Conservation (phyloP, 805 yeast species). For the Barnettozyma wickerhamii region DNA sequence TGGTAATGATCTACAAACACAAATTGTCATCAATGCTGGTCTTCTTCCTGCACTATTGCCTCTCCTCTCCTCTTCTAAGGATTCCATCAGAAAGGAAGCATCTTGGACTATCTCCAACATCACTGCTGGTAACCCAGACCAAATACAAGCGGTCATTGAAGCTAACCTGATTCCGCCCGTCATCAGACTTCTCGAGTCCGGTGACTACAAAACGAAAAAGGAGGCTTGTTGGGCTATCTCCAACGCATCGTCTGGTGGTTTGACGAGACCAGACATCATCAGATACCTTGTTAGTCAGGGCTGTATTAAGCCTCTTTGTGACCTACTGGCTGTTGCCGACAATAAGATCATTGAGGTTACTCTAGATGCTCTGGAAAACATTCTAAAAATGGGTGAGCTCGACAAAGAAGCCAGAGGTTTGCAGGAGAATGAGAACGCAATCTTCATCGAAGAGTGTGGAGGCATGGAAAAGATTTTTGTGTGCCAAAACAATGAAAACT, state of each 20-base stretch:
- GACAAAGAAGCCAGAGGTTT: conserved; percentile 76
- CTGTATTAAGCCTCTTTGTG: conserved; percentile 96
- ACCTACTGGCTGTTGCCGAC: conserved; percentile 82
- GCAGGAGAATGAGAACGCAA: conserved; percentile 77
- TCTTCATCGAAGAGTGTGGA: conserved; percentile 95
- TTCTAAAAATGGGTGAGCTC: conserved; percentile 89
- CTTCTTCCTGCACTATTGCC: conserved; percentile 82
- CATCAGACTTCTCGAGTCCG: conserved; percentile 71
- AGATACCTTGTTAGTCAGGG: conserved; percentile 92
- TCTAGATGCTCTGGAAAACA: conserved; percentile 90
- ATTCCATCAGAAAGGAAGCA: conserved; percentile 92
- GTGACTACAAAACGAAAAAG: conserved; percentile 93
- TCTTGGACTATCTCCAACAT: conserved; percentile 99
- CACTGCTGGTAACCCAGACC: conserved; percentile 94
- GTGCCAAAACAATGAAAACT: conserved; percentile 88
- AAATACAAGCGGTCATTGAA: conserved; percentile 95
- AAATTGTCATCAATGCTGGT: conserved; percentile 88
- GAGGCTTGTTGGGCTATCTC: conserved; percentile 99
- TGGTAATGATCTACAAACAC: conserved; percentile 95
- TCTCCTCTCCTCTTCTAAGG: conserved; percentile 78
- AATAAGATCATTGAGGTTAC: conserved; percentile 91
- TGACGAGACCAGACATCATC: conserved; percentile 87
- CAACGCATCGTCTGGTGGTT: conserved; percentile 95
- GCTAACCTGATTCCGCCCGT: conserved; percentile 90
- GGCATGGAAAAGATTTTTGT: conserved; percentile 95